Conservation (phyloP, 257 asterid genomes). For the Solanum bukasovii region DNA sequence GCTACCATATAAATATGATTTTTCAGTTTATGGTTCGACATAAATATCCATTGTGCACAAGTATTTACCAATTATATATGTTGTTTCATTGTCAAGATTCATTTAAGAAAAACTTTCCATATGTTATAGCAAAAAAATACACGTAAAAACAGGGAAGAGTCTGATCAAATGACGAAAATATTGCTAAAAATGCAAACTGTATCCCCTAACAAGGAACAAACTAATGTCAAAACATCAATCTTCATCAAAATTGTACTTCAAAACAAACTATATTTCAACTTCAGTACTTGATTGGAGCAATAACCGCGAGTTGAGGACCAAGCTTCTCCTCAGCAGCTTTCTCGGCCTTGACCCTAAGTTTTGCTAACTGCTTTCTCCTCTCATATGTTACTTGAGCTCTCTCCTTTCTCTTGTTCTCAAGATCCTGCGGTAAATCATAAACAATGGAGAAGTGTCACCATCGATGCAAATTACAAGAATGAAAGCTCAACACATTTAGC, state of each 20-base stretch:
- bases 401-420: not conserved
- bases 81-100: not conserved
- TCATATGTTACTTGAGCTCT: not conserved
- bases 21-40: no score
- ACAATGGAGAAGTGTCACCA: not conserved
- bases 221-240: not conserved
- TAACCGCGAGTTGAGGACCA: not conserved
- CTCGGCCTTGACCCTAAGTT: not conserved
- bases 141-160: not conserved
- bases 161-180: not conserved
- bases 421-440: not conserved
- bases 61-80: not conserved
- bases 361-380: slow-evolving; percentile 1
- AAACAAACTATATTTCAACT: not conserved
- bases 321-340: not conserved
- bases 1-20: not conserved
- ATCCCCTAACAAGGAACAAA: not conserved
- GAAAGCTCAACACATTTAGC: not conserved
- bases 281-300: not conserved
- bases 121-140: not conserved
- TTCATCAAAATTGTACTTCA: not conserved
- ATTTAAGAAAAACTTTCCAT: not conserved
- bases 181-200: not conserved
- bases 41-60: not conserved
- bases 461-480: not conserved